A percentile compares a stretch with the other conserved stretches of the same genome.
Evolutionary conservation across 2,329 filamentous ascomycete species (phyloP).

Genomic region (Bertia moriformis): DNA sequence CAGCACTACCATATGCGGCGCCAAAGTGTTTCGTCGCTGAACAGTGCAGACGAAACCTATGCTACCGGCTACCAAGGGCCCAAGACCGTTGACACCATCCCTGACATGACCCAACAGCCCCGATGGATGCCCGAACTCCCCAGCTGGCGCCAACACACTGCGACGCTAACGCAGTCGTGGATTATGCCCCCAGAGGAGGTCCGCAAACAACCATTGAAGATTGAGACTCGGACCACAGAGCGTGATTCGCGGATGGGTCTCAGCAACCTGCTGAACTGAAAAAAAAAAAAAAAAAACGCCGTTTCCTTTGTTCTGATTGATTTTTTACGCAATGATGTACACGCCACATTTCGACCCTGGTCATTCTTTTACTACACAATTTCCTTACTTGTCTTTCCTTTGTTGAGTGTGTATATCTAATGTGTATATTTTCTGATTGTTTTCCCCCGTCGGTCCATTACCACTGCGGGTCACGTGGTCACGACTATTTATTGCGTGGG

Average conservation of each 20-base stretch:
- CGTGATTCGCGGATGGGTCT: background rate
- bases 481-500: too few relatives aligned
- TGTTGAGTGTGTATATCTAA: too few relatives aligned
- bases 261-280: background rate
- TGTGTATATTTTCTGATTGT: too few relatives aligned
- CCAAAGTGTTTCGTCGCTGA: background rate
- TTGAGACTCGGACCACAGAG: background rate
- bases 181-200: too few relatives aligned
- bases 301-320: background rate
- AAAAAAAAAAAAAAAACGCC: background rate
- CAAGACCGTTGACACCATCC: background rate
- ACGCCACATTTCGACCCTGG: background rate
- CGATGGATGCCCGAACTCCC: background rate
- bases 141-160: background rate
- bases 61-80: background rate
- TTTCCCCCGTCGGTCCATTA: too few relatives aligned
- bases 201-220: too few relatives aligned
- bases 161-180: background rate
- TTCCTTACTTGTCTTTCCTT: background rate
- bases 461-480: too few relatives aligned
- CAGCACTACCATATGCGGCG: conserved; percentile 10
- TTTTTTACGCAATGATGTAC: background rate
- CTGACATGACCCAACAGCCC: background rate
- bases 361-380: background rate
- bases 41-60: background rate